Evolutionary conservation across 1,139 yeast species (phyloP), one percentile per base, ranked within the genome.

Genomic region (Nakaseomyces uthaithaninus): DNA sequence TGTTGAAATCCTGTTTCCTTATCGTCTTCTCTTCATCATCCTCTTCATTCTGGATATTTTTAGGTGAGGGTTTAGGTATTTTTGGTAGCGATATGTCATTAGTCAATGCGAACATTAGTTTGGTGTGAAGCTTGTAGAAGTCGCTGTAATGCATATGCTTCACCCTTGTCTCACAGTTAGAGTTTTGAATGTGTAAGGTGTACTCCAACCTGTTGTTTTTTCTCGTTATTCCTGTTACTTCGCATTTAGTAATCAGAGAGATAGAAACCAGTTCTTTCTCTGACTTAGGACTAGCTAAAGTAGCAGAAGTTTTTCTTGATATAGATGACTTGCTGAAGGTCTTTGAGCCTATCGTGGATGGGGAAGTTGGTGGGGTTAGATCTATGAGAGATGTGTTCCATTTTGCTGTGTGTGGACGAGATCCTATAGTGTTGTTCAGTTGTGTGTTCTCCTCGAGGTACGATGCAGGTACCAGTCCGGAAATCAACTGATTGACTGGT

Each of bases 391-490:
- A 23, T n/a, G 36, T 27, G 30, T 23, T 17, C 19, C 27, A 34
- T 18, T n/a, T 35, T 4, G 26, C 24, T 1, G 31, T 31, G 20
- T 34, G 41, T 12, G 39, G 22, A 18, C 38, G 33, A 12, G 12
- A 15, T 11, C 42, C 20, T 15, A 43, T 24, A 3, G 38, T 36
- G 7, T 37, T 35, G 30, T 42, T 42, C 24, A 49, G 38, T 3
- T 41, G 38, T 10, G 34, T 33, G 33, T 52, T 44, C 35, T 54
- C 50, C 20, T 43, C 41, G 14, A 54, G 35, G 28, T 46, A 45
- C n/a, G 44, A 24, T 8, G 39, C 23, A 14, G 57, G 57, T 2
- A 54, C 46, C 27, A 52, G 33, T 3, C 57, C 57, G 23, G 48
- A 44, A 4, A 54, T 55, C 12, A 54, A 23, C 24, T 47, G 43